A percentile compares a stretch with the other conserved stretches of the same genome.
Evolutionary conservation across 805 yeast species (phyloP).

Genomic region (Candida sanyiensis): DNA sequence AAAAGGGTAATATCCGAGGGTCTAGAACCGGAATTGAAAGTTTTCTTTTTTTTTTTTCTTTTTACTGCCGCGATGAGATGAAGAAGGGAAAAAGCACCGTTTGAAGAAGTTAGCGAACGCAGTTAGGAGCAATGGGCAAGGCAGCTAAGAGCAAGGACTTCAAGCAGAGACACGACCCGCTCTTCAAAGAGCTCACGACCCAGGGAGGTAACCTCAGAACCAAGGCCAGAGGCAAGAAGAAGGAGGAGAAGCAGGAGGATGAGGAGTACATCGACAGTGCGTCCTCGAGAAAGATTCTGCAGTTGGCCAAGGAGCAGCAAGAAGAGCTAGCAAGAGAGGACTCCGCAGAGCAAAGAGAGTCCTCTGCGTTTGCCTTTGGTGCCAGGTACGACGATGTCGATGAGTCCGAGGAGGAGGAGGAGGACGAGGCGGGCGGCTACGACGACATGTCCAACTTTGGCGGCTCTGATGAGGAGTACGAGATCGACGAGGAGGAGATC

Average conservation of each 20-base stretch:
- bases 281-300: constrained; percentile 77
- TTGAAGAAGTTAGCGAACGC: neutral
- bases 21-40: neutral
- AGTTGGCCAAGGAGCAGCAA: constrained; percentile 89
- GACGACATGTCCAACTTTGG: constrained; percentile 48
- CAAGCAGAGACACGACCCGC: constrained; percentile 74
- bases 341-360: constrained; percentile 27
- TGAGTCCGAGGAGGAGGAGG: constrained; percentile 41
- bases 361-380: constrained; percentile 26
- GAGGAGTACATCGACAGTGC: constrained; percentile 74
- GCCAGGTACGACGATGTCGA: constrained; percentile 45
- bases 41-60: neutral
- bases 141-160: constrained; percentile 41
- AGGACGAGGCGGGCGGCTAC: constrained; percentile 31
- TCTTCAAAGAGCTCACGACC: constrained; percentile 71
- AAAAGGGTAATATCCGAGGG: constrained; percentile 9
- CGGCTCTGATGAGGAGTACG: constrained; percentile 45
- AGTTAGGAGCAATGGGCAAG: constrained; percentile 54
- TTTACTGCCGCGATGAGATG: constrained; percentile 2
- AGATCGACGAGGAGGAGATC: constrained; percentile 55
- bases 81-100: neutral
- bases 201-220: constrained; percentile 65
- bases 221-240: constrained; percentile 31
- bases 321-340: constrained; percentile 79
- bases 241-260: constrained; percentile 37